Evolutionary conservation across 1,139 yeast species (phyloP).

Genomic region (Yamadazyma conglobata): DNA sequence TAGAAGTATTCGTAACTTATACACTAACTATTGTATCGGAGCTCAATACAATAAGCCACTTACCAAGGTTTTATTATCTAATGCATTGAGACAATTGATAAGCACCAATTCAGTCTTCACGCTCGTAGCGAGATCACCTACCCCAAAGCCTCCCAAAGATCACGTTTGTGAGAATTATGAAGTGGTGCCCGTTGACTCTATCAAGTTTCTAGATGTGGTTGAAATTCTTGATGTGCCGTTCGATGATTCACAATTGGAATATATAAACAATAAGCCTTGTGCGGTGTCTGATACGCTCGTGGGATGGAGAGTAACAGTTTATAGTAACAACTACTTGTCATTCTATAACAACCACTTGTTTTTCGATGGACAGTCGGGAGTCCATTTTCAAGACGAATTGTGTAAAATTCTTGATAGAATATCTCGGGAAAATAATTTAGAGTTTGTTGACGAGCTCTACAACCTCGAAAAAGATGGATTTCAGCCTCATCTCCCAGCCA

Average conservation of each 20-base stretch:
- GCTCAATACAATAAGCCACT: constrained; percentile 21
- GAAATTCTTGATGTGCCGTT: constrained; percentile 15
- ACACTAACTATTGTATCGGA: constrained; percentile 28
- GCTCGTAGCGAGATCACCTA: constrained; percentile 4
- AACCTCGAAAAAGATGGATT: constrained; percentile 6
- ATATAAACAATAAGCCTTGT: constrained; percentile 17
- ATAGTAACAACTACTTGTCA: constrained; percentile 20
- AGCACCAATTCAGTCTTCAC: constrained; percentile 20
- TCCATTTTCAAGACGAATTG: constrained; percentile 31
- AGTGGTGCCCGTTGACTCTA: constrained; percentile 17
- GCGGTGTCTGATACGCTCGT: constrained; percentile 21
- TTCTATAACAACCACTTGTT: constrained; percentile 32
- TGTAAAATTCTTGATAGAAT: constrained; percentile 13
- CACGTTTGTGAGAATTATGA: constrained; percentile 17
- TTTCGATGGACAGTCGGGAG: constrained; percentile 35
- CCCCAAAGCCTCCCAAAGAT: constrained; percentile 10
- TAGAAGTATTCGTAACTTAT: no score
- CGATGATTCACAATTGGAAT: constrained; percentile 15
- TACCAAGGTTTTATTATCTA: constrained; percentile 19
- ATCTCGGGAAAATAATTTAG: constrained; percentile 1
- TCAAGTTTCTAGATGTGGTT: constrained; percentile 27
- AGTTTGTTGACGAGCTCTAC: constrained; percentile 9
- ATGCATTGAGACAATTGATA: constrained; percentile 22
- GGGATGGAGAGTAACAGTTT: constrained; percentile 28
- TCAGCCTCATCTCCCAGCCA: constrained; percentile 9